These are phyloP conservation scores for Sphenostylis stenocarpa DNA, from an alignment of 306 rosid genomes.

Conservation along the genomic window DNA sequence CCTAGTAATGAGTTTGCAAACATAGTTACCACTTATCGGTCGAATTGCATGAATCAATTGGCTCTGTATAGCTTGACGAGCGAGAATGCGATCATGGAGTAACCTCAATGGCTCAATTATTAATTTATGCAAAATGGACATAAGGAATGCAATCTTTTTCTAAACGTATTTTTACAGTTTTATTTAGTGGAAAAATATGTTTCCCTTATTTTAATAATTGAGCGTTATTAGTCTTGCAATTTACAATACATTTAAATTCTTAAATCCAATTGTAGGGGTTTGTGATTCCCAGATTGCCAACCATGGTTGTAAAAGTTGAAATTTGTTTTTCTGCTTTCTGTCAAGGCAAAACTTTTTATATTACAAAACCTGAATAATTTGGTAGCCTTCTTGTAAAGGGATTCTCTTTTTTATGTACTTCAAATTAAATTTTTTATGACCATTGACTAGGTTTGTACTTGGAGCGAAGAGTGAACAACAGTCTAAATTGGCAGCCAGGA, in stretches of 20 bases:
- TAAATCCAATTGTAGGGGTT: not conserved
- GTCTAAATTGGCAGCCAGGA: slow-evolving; percentile 94
- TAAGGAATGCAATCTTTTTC: not conserved
- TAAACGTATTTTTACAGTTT: not conserved
- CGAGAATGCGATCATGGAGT: not conserved
- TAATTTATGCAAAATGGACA: not conserved
- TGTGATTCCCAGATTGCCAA: not conserved
- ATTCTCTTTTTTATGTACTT: slow-evolving; percentile 2
- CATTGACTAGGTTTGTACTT: slow-evolving; percentile 82
- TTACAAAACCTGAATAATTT: not conserved
- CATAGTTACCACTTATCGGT: not conserved
- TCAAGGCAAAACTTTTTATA: not conserved
- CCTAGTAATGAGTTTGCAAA: not conserved
- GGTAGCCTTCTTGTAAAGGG: not conserved
- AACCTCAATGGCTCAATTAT: not conserved
- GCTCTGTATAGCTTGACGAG: not conserved
- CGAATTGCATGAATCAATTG: not conserved
- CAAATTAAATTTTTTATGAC: slow-evolving; percentile 23
- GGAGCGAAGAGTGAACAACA: slow-evolving; percentile 95
- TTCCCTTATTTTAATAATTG: not conserved
- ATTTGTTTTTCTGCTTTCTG: not conserved
- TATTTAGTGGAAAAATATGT: not conserved
- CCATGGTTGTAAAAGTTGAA: not conserved
- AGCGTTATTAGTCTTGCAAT: too few relatives aligned
- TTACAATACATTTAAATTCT: too few relatives aligned